Evolutionary conservation across 2,329 filamentous ascomycete genomes (phyloP).

Genomic region (Fusarium miscanthi): DNA sequence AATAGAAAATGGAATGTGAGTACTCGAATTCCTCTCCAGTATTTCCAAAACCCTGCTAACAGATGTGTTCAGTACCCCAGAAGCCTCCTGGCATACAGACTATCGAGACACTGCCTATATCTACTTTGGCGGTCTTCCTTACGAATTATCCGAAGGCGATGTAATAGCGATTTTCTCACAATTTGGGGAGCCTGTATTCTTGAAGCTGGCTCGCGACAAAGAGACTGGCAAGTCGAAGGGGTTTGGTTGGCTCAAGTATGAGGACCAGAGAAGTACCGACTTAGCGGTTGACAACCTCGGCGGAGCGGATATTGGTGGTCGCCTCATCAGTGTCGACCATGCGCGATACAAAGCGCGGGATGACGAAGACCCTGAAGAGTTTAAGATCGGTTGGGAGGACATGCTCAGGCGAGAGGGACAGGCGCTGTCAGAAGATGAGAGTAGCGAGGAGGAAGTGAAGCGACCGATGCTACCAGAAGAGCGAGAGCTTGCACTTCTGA

Average conservation of each 20-base stretch:
- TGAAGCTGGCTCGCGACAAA: conserved; percentile 93
- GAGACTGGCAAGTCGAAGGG: conserved; percentile 95
- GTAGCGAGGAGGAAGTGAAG: conserved; percentile 59
- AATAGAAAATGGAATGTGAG: conserved; percentile 86
- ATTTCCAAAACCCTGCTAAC: conserved; percentile 1
- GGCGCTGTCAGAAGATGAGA: conserved; percentile 57
- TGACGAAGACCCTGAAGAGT: conserved; percentile 74
- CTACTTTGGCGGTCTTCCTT: conserved; percentile 94
- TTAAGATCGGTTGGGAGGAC: conserved; percentile 68
- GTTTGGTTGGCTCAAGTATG: conserved; percentile 97
- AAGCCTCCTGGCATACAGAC: conserved; percentile 96
- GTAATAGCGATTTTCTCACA: conserved; percentile 97
- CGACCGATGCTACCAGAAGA: conserved; percentile 83
- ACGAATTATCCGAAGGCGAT: conserved; percentile 94
- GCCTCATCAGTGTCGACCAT: conserved; percentile 89
- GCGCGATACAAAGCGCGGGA: conserved; percentile 90
- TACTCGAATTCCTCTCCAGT: conserved; percentile 27
- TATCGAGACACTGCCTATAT: conserved; percentile 97
- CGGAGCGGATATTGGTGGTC: conserved; percentile 83
- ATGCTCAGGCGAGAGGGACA: conserved; percentile 65
- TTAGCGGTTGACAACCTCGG: conserved; percentile 96
- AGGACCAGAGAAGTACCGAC: conserved; percentile 96
- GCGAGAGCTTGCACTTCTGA: conserved; percentile 77
- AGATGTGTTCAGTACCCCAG: conserved; percentile 69
- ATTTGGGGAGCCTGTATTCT: conserved; percentile 92